Evolutionary conservation across 495 filamentous ascomycete genomes (phyloP).

Genomic region (Terfezia boudieri): DNA sequence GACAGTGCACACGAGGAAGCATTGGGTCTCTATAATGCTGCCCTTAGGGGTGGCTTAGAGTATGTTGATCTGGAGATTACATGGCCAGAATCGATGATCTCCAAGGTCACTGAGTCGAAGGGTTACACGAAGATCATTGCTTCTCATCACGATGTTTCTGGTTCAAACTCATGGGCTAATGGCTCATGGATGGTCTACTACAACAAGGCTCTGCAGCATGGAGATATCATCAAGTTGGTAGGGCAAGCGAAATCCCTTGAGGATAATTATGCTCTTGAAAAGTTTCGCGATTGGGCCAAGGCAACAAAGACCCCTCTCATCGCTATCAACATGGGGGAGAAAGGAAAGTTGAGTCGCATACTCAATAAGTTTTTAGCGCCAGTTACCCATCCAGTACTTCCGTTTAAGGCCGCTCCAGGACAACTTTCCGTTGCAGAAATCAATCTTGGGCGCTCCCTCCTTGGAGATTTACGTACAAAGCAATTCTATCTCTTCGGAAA

Average conservation of each 20-base stretch:
- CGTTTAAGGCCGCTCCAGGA: constrained; percentile 83
- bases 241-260: constrained; percentile 54
- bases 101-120: constrained; percentile 41
- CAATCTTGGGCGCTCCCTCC: constrained; percentile 45
- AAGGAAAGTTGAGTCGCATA: constrained; percentile 73
- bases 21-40: constrained; percentile 49
- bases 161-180: constrained; percentile 63
- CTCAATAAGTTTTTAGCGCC: constrained; percentile 87
- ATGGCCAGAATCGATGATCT: constrained; percentile 50
- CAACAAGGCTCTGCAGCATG: constrained; percentile 65
- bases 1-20: constrained; percentile 50
- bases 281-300: constrained; percentile 58
- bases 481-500: constrained; percentile 73
- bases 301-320: constrained; percentile 61
- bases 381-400: constrained; percentile 71
- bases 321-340: constrained; percentile 84
- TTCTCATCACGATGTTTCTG: constrained; percentile 76
- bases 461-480: constrained; percentile 57
- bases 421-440: constrained; percentile 87
- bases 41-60: constrained; percentile 63
- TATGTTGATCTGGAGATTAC: constrained; percentile 88
- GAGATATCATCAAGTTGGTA: constrained; percentile 86
- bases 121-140: constrained; percentile 68
- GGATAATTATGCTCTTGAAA: constrained; percentile 67
- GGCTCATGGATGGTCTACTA: constrained; percentile 72